Base-by-base conservation (phyloP, 2,329 filamentous ascomycete species). In the Fusarium piperis region DNA sequence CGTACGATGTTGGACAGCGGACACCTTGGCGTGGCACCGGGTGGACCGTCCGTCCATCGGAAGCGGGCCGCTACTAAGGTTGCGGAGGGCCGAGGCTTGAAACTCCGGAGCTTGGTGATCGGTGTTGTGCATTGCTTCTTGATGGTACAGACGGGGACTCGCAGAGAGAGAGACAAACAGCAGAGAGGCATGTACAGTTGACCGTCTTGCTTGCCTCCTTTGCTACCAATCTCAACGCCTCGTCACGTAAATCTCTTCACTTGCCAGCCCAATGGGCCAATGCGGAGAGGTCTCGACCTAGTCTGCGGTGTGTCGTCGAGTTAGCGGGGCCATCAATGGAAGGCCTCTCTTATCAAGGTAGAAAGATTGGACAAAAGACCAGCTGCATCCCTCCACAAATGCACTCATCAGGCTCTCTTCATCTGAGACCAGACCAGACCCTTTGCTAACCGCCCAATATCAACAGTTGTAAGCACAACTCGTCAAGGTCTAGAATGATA, bases 11-110 rank as follows among this genome's bases (percentile, higher is more conserved):
- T 51, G 60, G 20, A 38, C 48, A 57, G 60, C 66, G 62, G 61
- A 46, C 57, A 48, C 48, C 62, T 71, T 76, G 70, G 72, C 59
- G 53, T 67, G 73, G 59, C 51, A 51, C 64, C 65, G 69, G 62
- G 74, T 76, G 74, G 74, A 59, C 64, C 70, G 69, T 59, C 20
- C 71, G 67, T 64, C 57, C 74, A 76, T 69, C 71, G 64, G 74
- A 74, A 76, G 70, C 74, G 74, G 73, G 65, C 74, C 71, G 74
- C 58, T 65, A 63, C 48, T 70, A 61, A 28, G 36, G 63, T 53
- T 48, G 70, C 65, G 59, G 52, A 60, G 62, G 56, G 36, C 33
- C 32, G 44, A 48, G 36, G 59, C 33, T 48, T 68, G 48, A 48
- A 65, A 36, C 63, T 56, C 57, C 63, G 56, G 64, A 57, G 41